Evolutionary conservation across 441 rosid species (phyloP).

Genomic region (Syzygium malaccense): DNA sequence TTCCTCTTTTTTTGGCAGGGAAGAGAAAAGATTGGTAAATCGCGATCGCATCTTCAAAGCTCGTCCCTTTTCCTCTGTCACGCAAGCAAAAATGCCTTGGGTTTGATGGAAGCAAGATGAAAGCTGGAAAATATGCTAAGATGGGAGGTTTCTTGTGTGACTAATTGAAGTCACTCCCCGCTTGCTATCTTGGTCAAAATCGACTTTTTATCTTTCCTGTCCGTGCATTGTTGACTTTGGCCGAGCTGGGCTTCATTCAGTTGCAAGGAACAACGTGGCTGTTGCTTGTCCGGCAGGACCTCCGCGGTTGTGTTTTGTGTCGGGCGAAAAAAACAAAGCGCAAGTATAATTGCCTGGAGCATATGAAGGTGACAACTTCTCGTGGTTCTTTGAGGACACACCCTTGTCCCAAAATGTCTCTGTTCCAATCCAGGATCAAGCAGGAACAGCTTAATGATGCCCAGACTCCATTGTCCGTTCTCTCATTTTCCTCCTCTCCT

Average conservation of each 20-base stretch:
- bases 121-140: not conserved
- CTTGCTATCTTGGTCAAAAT: conserved; percentile 15
- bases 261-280: conserved; percentile 20
- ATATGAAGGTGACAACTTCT: conserved; percentile 8
- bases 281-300: conserved; percentile 20
- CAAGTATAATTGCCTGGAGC: not conserved
- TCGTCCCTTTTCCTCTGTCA: not conserved
- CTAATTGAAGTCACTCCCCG: conserved; percentile 7
- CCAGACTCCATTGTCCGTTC: conserved; percentile 14
- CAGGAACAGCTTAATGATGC: conserved; percentile 10
- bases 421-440: conserved; percentile 23
- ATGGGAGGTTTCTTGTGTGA: not conserved
- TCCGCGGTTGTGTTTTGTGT: conserved; percentile 25
- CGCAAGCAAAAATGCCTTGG: not conserved
- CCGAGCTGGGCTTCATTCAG: conserved; percentile 21
- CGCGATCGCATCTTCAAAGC: not conserved
- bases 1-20: not conserved
- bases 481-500: conserved; percentile 26
- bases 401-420: conserved; percentile 33
- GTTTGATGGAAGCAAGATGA: conserved; percentile 3
- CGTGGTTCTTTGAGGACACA: conserved; percentile 6
- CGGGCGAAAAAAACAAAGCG: conserved; percentile 2
- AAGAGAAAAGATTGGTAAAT: not conserved
- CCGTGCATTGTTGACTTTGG: conserved; percentile 6
- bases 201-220: not conserved